Evolutionary conservation across 2,329 filamentous ascomycete species (phyloP).

Genomic region (Paecilomyces sp.): DNA sequence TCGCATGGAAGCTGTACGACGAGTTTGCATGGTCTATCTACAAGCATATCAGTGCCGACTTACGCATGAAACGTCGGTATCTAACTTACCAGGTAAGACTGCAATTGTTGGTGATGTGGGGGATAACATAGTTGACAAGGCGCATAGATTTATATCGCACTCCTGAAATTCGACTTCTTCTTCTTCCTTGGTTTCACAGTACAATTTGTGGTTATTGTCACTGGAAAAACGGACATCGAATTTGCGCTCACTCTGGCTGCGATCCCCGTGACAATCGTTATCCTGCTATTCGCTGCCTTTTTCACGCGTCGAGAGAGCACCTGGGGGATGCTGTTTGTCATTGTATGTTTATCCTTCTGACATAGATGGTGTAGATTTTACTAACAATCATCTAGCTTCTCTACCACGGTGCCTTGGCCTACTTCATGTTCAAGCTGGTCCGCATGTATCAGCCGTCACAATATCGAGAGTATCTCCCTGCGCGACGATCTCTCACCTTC

Average conservation of each 20-base stretch:
- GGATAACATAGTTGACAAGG: constrained; percentile 11
- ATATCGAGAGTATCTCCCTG: constrained; percentile 61
- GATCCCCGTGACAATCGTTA: constrained; percentile 82
- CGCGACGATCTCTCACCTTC: constrained; percentile 77
- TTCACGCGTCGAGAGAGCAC: constrained; percentile 80
- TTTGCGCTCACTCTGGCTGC: constrained; percentile 82
- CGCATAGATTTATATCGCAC: constrained; percentile 86
- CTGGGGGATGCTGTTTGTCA: constrained; percentile 67
- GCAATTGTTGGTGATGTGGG: constrained; percentile 28
- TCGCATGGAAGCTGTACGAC: constrained; percentile 93
- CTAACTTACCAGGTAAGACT: constrained; percentile 83
- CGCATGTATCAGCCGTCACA: constrained; percentile 76
- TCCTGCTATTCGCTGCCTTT: constrained; percentile 76
- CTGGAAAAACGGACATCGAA: constrained; percentile 61
- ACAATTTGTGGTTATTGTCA: constrained; percentile 92
- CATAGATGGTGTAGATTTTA: neutral
- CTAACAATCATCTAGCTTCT: constrained; percentile 46
- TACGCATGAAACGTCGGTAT: constrained; percentile 94
- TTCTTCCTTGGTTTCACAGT: constrained; percentile 99
- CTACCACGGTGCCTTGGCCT: constrained; percentile 81
- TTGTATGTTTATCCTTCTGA: constrained; percentile 42
- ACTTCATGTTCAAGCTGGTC: constrained; percentile 97
- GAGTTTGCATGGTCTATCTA: constrained; percentile 99
- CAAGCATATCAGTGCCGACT: constrained; percentile 96
- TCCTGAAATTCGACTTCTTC: constrained; percentile 99